These are phyloP conservation scores for Starmerella bacillaris DNA, from an alignment of 805 yeast genomes.

Conservation along the genomic window DNA sequence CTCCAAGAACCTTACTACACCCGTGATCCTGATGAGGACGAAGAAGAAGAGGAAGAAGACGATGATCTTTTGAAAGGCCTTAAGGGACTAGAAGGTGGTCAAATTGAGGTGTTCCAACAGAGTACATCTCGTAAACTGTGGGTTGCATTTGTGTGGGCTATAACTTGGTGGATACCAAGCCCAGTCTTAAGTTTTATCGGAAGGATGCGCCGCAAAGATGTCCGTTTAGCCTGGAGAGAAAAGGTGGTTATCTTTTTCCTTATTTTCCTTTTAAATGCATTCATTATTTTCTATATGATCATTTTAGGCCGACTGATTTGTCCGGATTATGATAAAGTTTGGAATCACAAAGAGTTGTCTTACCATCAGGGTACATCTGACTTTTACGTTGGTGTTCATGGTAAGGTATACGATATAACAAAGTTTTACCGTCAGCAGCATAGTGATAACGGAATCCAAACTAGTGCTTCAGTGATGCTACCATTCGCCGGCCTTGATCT, in stretches of 20 bases:
- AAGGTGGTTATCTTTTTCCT: conserved; percentile 24
- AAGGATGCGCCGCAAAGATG: conserved; percentile 26
- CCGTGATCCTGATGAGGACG: conserved; percentile 18
- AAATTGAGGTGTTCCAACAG: conserved; percentile 20
- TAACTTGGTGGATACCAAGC: conserved; percentile 28
- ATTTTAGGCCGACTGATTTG: conserved; percentile 25
- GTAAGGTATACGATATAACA: conserved; percentile 27
- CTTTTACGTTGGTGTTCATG: conserved; percentile 26
- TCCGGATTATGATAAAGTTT: conserved; percentile 27
- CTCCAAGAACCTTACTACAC: conserved; percentile 5
- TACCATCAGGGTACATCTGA: conserved; percentile 24
- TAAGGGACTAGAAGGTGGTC: conserved; percentile 22
- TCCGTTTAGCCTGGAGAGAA: conserved; percentile 29
- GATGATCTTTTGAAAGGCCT: conserved; percentile 16
- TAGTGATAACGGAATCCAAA: conserved; percentile 24
- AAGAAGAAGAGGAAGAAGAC: conserved; percentile 22
- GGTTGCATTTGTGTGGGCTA: conserved; percentile 26
- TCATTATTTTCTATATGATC: conserved; percentile 28
- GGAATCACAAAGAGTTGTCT: conserved; percentile 24
- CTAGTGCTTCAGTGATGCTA: conserved; percentile 22
- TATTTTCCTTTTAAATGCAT: conserved; percentile 24
- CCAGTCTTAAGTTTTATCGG: conserved; percentile 22
- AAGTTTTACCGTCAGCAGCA: conserved; percentile 27
- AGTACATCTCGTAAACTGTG: conserved; percentile 22
- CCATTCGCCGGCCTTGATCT: conserved; percentile 26